Evolutionary conservation across 192 early-diverging fungal genomes (phyloP), one percentile per base, ranked within the genome.

Genomic region (Backusella australiensis): DNA sequence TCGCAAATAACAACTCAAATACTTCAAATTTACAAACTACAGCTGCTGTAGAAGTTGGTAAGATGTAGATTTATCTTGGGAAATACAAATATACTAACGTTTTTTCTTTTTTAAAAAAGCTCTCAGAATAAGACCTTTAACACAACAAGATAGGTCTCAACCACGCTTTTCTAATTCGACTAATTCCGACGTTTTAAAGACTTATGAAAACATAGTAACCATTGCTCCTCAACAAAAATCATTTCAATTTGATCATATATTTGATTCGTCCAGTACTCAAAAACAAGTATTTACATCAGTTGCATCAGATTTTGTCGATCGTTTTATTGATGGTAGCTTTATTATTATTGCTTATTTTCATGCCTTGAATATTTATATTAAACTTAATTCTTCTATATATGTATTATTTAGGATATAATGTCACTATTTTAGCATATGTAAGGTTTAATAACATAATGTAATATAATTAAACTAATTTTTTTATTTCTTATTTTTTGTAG

Each of bases 391-490:
- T 14, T 39, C 32, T 49, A 41, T 49, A 19, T 71, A 32, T 34
- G n/a, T 29, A 29, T 36, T 38, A 69, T 66, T 88, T 93, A 85
- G 97, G 97, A 26, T 96, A 94, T 83, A 99, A 98, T 83, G 94
- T 91, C 36, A 98, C 97, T 2, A 91, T 99, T 63, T 87, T 99
- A 67, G 97, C 97, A 41, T 93, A 94, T 84, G 93, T 83, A 69
- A 82, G 80, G 42, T 39, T n/a, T 69, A n/a, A 39, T 36, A 42
- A 6, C 29, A 38, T 53, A 67, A 46, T 32, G 35, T 6, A 14
- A 23, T 21, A 19, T 52, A 53, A 69, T 6, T 44, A 38, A 23
- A 52, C 9, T 65, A 70, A 36, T 34, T 26, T 46, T 34, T 46
- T 53, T 9, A 19, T 69, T 6, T 19, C 29, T 46, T 49, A 21